Evolutionary conservation across 2,329 filamentous ascomycete genomes (phyloP), one percentile per base, ranked within the genome.

Genomic region (Nemania abortiva): DNA sequence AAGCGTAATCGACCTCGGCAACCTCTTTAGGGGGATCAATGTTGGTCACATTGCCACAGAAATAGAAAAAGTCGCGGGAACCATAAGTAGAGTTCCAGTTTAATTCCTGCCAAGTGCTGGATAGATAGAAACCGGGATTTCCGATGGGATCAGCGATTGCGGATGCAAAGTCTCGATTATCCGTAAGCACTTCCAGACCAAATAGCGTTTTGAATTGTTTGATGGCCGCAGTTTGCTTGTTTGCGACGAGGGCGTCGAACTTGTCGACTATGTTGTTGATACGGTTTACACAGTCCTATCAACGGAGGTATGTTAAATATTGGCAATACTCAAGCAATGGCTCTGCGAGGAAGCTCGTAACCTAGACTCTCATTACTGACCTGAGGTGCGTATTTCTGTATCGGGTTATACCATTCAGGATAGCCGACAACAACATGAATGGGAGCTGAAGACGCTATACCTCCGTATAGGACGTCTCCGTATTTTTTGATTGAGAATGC

Each of bases 41-140:
- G 65, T 86, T 81, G 1, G 85, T 85, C 53, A 87, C 80, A 62
- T 86, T 87, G 9, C 78, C 79, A 74, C 85, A 87, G 77, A 88
- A 88, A 53, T 81, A 71, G 76, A 82, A 87, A 74, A 87, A 87
- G 72, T 87, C 84, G 4, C 81, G 74, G 1, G 79, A 78, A 49
- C 80, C 81, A 65, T 83, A 81, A 0, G 69, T 78, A 0, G 72
- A 65, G 55, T 77, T 75, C 85, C 85, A 88, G 65, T 83, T 85
- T 10, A 88, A 76, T 72, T 87, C 86, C 77, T 87, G 85, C 85
- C 86, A 87, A 4, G 85, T 87, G 27, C 78, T 79, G 0, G 82
- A 85, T 0, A 83, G 82, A 71, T 87, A 87, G 68, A 81, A 81
- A 64, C 85, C 74, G 0, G 75, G 75, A 24, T 76, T 76, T 29